Evolutionary conservation across 148 eudicot species (phyloP).

Genomic region (Chenopodium quinoa): DNA sequence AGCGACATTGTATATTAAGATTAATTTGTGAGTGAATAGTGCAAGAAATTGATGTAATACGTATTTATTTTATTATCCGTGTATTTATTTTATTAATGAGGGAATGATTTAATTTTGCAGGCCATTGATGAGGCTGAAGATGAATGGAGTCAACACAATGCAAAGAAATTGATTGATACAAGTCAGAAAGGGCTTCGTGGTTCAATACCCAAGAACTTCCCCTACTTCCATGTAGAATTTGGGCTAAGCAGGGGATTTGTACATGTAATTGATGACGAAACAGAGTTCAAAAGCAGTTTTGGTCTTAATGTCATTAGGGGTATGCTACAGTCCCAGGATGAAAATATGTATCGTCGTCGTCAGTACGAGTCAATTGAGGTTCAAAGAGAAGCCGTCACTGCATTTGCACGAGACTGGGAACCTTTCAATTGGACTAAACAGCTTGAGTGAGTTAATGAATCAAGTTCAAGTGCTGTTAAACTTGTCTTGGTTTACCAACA

Average conservation of each 20-base stretch:
- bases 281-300: slow-evolving; percentile 59
- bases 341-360: slow-evolving; percentile 79
- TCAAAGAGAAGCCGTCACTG: slow-evolving; percentile 63
- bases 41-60: not conserved
- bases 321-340: slow-evolving; percentile 68
- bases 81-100: too few relatives aligned
- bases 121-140: slow-evolving; percentile 99
- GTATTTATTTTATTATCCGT: too few relatives aligned
- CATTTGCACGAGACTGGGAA: slow-evolving; percentile 69
- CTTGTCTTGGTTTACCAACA: not conserved
- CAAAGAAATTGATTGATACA: slow-evolving; percentile 86
- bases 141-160: slow-evolving; percentile 97
- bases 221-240: slow-evolving; percentile 91
- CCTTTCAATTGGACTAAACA: slow-evolving; percentile 97
- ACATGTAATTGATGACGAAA: slow-evolving; percentile 89
- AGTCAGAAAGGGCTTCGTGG: slow-evolving; percentile 77
- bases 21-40: not conserved
- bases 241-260: slow-evolving; percentile 87
- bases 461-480: too few relatives aligned
- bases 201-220: slow-evolving; percentile 88
- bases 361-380: slow-evolving; percentile 61
- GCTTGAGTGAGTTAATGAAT: slow-evolving; percentile 39
- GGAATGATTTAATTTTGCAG: slow-evolving; percentile 32
- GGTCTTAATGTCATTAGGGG: slow-evolving; percentile 86
- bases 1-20: not conserved